Evolutionary conservation across 139 green algal genomes (phyloP).

Genomic region (Ostreobium quekettii): DNA sequence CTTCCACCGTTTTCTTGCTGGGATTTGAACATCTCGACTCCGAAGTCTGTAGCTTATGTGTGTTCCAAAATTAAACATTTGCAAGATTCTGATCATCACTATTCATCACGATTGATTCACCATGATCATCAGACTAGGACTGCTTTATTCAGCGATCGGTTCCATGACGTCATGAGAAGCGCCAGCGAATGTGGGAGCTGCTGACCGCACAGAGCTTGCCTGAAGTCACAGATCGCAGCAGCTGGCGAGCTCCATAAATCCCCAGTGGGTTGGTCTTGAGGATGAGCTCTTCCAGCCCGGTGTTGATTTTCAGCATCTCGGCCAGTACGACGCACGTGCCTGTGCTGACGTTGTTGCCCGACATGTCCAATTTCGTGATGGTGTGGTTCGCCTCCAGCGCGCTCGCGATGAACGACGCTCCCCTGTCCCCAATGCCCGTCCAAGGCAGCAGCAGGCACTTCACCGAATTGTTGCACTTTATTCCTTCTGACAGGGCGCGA

Average conservation of each 20-base stretch:
- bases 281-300: not conserved
- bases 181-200: too few relatives aligned
- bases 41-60: too few relatives aligned
- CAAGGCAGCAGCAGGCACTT: constrained; percentile 1
- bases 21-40: too few relatives aligned
- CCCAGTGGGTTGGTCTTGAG: constrained; percentile 12
- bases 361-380: constrained; percentile 10
- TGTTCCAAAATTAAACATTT: too few relatives aligned
- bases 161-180: too few relatives aligned
- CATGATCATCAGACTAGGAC: too few relatives aligned
- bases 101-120: too few relatives aligned
- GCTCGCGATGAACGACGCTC: constrained; percentile 1
- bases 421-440: constrained; percentile 15
- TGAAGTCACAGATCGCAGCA: constrained; percentile 8
- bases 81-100: too few relatives aligned
- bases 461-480: constrained; percentile 16
- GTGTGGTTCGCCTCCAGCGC: constrained; percentile 16
- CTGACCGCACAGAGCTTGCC: too few relatives aligned
- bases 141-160: too few relatives aligned
- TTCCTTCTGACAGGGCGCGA: not conserved
- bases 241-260: constrained; percentile 1
- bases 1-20: too few relatives aligned
- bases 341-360: constrained; percentile 13
- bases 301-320: not conserved
- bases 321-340: constrained; percentile 1